These are phyloP conservation scores for Huntiella decipiens DNA, from an alignment of 2,329 filamentous ascomycete genomes.

Conservation along the genomic window DNA sequence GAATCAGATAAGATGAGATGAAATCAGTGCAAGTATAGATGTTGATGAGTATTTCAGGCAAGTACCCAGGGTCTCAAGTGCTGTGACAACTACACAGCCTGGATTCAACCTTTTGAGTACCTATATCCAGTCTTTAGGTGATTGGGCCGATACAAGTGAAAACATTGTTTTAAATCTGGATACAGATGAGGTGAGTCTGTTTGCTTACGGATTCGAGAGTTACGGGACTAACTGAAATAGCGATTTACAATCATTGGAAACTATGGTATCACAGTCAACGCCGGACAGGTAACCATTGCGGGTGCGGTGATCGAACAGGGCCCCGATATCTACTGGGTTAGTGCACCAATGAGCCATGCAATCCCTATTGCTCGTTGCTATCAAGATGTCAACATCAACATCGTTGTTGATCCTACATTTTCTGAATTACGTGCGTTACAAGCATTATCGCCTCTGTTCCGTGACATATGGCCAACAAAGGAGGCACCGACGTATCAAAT, in stretches of 20 bases:
- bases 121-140: conserved; percentile 3
- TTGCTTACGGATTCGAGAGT: too few relatives aligned
- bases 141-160: conserved; percentile 15
- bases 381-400: conserved; percentile 31
- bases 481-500: conserved; percentile 27
- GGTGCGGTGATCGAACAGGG: conserved; percentile 40
- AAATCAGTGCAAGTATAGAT: background rate
- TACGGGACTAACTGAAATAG: conserved; percentile 19
- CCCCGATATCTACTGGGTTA: conserved; percentile 33
- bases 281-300: conserved; percentile 44
- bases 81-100: background rate
- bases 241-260: conserved; percentile 46
- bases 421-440: conserved; percentile 33
- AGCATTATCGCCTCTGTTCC: conserved; percentile 45
- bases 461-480: conserved; percentile 42
- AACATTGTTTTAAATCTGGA: conserved; percentile 24
- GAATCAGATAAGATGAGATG: background rate
- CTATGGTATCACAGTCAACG: conserved; percentile 42
- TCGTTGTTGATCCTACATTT: conserved; percentile 33
- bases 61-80: background rate
- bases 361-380: conserved; percentile 44
- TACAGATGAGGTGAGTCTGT: conserved; percentile 28
- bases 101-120: conserved; percentile 9
- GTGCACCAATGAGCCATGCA: conserved; percentile 49
- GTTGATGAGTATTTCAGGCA: background rate